A percentile compares a stretch with the other conserved stretches of the same genome.
Evolutionary conservation across 2,329 filamentous ascomycete genomes (phyloP).

Genomic region (Apiospora aurea): DNA sequence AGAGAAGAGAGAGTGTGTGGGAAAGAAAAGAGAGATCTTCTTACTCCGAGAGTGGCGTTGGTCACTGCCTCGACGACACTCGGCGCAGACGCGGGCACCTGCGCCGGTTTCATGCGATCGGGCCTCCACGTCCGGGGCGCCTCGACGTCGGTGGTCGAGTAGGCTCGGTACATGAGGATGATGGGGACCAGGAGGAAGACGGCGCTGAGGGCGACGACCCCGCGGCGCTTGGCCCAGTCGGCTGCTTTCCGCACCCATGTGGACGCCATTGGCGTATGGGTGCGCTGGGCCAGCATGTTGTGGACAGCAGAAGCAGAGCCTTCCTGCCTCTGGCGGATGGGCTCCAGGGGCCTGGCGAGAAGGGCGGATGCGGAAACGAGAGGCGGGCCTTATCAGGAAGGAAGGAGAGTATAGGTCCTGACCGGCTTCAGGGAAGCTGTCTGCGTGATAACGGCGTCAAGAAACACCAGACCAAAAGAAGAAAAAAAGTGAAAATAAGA

Average conservation of each 20-base stretch:
- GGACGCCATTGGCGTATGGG: background rate
- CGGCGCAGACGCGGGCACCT: background rate
- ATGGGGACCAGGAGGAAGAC: background rate
- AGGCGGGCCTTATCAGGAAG: background rate
- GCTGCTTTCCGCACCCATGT: background rate
- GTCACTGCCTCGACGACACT: constrained; percentile 4
- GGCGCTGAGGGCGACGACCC: constrained; percentile 10
- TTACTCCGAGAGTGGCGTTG: constrained; percentile 23
- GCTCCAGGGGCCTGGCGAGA: background rate
- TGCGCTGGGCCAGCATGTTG: background rate
- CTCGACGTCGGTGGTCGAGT: constrained; percentile 2
- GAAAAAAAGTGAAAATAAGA: background rate
- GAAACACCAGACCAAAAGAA: too few relatives aligned
- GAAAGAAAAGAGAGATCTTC: background rate
- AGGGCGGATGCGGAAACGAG: background rate
- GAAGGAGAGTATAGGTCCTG: background rate
- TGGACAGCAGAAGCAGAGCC: background rate
- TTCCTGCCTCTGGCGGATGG: background rate
- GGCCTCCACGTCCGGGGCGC: background rate
- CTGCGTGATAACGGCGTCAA: too few relatives aligned
- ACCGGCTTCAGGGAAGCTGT: too few relatives aligned
- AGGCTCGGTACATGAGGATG: background rate
- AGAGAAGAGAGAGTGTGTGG: background rate
- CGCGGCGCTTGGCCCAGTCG: background rate
- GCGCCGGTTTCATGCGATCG: background rate